A percentile compares a stretch with the other conserved stretches of the same genome.
These are phyloP conservation scores for Pleurotus giganteus DNA, from an alignment of 768 basidiomycete species.

Conservation along the genomic window DNA sequence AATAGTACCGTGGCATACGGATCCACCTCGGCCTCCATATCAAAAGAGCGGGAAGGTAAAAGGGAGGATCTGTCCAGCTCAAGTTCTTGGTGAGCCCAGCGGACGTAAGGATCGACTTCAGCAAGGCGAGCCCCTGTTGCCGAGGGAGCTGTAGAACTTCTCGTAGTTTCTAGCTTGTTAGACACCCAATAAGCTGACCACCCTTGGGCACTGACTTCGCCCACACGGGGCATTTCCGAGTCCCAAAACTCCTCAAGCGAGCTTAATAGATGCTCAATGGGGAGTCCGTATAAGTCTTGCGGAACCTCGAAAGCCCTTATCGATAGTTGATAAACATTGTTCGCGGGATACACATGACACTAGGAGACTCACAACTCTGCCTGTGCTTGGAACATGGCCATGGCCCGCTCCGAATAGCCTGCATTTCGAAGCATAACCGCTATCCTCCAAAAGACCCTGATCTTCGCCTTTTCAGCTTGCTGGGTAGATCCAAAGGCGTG, in stretches of 20 bases:
- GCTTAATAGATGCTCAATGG: constrained; percentile 50
- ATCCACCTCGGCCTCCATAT: constrained; percentile 49
- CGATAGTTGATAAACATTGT: not conserved
- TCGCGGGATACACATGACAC: constrained; percentile 2
- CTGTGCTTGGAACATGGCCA: constrained; percentile 80
- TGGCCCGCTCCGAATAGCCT: constrained; percentile 72
- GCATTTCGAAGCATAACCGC: constrained; percentile 62
- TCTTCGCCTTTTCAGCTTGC: constrained; percentile 47
- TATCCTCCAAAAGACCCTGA: constrained; percentile 72
- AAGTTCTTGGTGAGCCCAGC: constrained; percentile 65
- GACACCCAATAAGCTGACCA: constrained; percentile 64
- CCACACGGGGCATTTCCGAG: constrained; percentile 71
- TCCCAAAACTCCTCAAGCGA: constrained; percentile 85
- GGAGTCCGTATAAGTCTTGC: constrained; percentile 33
- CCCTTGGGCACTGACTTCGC: constrained; percentile 63
- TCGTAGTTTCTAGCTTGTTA: constrained; percentile 32
- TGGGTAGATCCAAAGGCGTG: constrained; percentile 36
- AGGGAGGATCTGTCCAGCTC: constrained; percentile 38
- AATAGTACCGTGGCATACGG: constrained; percentile 76
- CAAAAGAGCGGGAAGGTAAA: constrained; percentile 54
- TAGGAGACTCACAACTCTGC: constrained; percentile 64
- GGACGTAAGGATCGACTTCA: constrained; percentile 59
- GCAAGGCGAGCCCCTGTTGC: constrained; percentile 11
- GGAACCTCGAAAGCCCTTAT: constrained; percentile 62
- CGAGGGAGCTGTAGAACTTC: constrained; percentile 10